Conservation (phyloP, 164 flowering plant genomes). For the Hamamelis virginiana region DNA sequence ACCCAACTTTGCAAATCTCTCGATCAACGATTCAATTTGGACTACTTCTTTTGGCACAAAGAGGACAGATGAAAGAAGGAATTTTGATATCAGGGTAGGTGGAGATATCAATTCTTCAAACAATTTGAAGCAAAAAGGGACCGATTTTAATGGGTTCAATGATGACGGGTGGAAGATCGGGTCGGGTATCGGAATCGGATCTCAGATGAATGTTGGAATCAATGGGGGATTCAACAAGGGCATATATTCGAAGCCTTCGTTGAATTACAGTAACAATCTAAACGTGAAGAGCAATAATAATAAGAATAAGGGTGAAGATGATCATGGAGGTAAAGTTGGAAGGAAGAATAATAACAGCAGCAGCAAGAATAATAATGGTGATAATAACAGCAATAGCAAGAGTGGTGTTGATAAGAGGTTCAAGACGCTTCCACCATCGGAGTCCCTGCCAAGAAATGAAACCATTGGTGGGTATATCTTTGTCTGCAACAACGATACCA, state of each 20-base stretch:
- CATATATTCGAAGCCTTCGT: constrained; percentile 36
- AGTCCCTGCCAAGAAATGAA: constrained; percentile 80
- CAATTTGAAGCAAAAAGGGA: constrained; percentile 1
- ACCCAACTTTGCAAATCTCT: constrained; percentile 53
- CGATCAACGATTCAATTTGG: constrained; percentile 82
- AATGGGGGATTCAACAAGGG: constrained; percentile 82
- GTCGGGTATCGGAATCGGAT: constrained; percentile 12
- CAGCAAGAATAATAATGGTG: constrained; percentile 19
- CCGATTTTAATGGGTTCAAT: constrained; percentile 28
- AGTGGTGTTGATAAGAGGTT: constrained; percentile 73
- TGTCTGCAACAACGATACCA: constrained; percentile 97
- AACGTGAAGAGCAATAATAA: constrained; percentile 24
- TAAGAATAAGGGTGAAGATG: constrained; percentile 29
- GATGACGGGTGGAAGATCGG: constrained; percentile 52
- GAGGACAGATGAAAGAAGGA: constrained; percentile 53
- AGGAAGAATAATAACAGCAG: constrained; percentile 39
- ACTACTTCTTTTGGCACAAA: constrained; percentile 40
- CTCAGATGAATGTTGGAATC: constrained; percentile 21
- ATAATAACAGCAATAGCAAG: constrained; percentile 25
- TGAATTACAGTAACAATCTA: constrained; percentile 15
- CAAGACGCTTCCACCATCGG: constrained; percentile 89
- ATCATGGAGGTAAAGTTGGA: constrained; percentile 36
- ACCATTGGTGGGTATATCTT: constrained; percentile 90
- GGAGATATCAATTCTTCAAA: constrained; percentile 25
- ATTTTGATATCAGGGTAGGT: constrained; percentile 67